Evolutionary conservation across 257 asterid species (phyloP), one percentile per base, ranked within the genome.

Genomic region (Fraxinus quadrangulata): DNA sequence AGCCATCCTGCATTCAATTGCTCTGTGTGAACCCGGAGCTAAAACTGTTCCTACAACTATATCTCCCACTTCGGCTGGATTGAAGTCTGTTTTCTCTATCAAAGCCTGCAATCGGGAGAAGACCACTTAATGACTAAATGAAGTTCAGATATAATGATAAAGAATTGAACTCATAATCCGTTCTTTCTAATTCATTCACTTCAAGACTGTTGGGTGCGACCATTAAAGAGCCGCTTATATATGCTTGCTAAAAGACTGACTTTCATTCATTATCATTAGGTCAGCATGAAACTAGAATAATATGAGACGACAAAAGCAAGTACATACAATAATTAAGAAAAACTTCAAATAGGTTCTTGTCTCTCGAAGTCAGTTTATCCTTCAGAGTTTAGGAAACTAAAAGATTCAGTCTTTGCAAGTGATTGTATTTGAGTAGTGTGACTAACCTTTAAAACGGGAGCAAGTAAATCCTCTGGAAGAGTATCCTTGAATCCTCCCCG

Each of bases 401-500:
- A 13, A 45, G 5, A 14, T 13, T 45, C 19, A 45, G 16, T 14
- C 19, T 3, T 45, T 45, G 54, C 19, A 45, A 40, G 47, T 40
- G 47, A 16, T 2, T 40, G 47, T 40, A 40, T 40, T 40, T 40
- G 47, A 10, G 14, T 2, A 45, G 19, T 14, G 19, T 45, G 54
- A 45, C 54, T 45, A 54, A 93, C 98, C 94, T 92, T 94, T 12
- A 94, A 92, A 66, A 92, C 94, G 66, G 99, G 34, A 67, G 97
- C 97, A 71, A 94, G 97, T 77, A 94, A 84, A 83, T 94, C 99
- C 87, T 94, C 97, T 0, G 99, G 90, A 82, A 72, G 90, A 39
- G 99, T 91, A 83, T 94, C 97, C 80, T 92, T 92, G 84, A 94
- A 94, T 24, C 99, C 97, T 45, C 99, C 97, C 34, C 91, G 85